Evolutionary conservation across 495 filamentous ascomycete genomes (phyloP).

Genomic region (Hypoxylon subgilvum): DNA sequence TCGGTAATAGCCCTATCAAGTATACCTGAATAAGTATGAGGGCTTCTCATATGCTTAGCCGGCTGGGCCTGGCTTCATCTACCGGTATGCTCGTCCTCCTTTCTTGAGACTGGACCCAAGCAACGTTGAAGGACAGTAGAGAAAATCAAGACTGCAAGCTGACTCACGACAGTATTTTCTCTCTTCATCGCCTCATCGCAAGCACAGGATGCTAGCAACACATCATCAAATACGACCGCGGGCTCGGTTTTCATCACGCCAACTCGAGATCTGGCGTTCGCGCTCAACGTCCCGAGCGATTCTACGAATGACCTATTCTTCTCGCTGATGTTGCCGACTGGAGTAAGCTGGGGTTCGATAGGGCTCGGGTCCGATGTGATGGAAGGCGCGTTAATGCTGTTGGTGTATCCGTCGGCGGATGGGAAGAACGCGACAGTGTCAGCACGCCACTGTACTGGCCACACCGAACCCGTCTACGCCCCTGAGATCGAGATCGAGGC

Average conservation of each 20-base stretch:
- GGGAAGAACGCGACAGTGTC: conserved; percentile 58
- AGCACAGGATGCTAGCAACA: conserved; percentile 20
- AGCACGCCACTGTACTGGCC: conserved; percentile 50
- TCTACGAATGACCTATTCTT: conserved; percentile 54
- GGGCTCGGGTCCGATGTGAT: conserved; percentile 60
- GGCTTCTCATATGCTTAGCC: conserved; percentile 23
- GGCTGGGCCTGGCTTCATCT: conserved; percentile 30
- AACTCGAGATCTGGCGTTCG: conserved; percentile 51
- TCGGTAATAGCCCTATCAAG: not conserved
- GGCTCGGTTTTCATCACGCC: conserved; percentile 46
- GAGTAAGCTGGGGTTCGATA: conserved; percentile 54
- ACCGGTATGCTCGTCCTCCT: conserved; percentile 3
- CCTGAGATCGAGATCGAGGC: conserved; percentile 47
- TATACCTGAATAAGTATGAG: conserved; percentile 22
- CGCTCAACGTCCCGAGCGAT: conserved; percentile 50
- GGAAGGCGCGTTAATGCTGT: conserved; percentile 58
- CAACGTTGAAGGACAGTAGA: not conserved
- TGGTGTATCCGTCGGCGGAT: conserved; percentile 53
- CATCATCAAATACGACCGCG: conserved; percentile 19
- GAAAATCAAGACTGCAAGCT: not conserved
- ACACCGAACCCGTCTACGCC: conserved; percentile 57
- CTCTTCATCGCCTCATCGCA: conserved; percentile 17
- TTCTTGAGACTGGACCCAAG: not conserved
- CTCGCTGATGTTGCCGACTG: conserved; percentile 51
- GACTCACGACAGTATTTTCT: conserved; percentile 15